Percentiles rank a stretch among this genome's conserved stretches.
Evolutionary conservation across 208 protist genomes (phyloP).

Genomic region (Baffinella frigidus): DNA sequence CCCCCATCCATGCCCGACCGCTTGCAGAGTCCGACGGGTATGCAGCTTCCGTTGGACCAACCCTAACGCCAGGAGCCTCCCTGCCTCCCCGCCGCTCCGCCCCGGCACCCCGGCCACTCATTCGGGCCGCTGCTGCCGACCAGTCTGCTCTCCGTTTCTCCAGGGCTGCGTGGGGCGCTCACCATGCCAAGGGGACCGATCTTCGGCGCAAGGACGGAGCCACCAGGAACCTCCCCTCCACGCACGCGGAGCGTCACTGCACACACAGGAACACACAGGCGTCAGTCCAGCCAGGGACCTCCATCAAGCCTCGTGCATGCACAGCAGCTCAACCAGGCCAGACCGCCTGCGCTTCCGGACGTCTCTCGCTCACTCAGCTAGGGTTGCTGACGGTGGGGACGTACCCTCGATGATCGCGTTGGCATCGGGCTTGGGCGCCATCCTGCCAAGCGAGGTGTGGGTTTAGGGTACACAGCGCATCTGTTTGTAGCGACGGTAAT

Average conservation of each 20-base stretch:
- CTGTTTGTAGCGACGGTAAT: too few species aligned
- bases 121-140: too few species aligned
- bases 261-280: too few species aligned
- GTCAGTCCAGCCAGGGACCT: neutral
- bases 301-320: neutral
- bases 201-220: slow-evolving; percentile 96
- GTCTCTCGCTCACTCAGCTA: neutral
- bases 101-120: too few species aligned
- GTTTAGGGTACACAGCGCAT: too few species aligned
- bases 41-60: too few species aligned
- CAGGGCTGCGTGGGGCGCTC: neutral
- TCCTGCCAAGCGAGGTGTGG: too few species aligned
- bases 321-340: neutral
- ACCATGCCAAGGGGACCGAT: slow-evolving; percentile 97
- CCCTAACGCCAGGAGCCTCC: too few species aligned
- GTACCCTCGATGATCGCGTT: slow-evolving; percentile 84
- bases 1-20: too few species aligned
- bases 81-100: too few species aligned
- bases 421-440: slow-evolving; percentile 98
- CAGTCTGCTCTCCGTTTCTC: neutral
- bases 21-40: neutral
- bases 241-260: slow-evolving; percentile 92
- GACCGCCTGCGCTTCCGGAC: neutral
- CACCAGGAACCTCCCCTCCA: slow-evolving; percentile 95
- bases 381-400: neutral